These are phyloP conservation scores for Rubia yunnanensis DNA, from an alignment of 257 asterid species.

Conservation along the genomic window DNA sequence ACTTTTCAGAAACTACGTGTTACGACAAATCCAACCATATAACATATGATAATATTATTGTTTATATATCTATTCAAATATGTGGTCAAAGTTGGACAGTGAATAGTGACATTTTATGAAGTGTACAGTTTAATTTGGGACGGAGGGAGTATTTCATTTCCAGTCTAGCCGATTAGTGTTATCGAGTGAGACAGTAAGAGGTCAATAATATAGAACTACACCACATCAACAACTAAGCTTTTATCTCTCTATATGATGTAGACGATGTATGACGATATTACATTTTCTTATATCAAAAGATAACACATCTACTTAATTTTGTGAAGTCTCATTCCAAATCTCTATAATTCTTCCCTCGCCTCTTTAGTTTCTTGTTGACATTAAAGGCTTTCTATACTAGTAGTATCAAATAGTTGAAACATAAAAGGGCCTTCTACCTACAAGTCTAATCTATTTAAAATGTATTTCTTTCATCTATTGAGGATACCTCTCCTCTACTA, in stretches of 20 bases:
- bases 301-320: no score
- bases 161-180: slow-evolving; percentile 10
- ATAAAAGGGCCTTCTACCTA: background rate
- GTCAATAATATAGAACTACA: slow-evolving; percentile 17
- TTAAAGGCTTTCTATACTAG: background rate
- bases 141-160: no score
- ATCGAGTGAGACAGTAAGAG: slow-evolving; percentile 14
- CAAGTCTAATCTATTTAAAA: background rate
- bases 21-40: no score
- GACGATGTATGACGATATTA: background rate
- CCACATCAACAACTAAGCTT: background rate
- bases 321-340: no score
- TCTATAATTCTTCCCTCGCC: no score
- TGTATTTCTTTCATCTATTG: background rate
- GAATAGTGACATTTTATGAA: no score
- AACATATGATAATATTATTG: no score
- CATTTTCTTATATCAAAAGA: background rate
- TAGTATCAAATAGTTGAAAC: background rate
- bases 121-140: no score
- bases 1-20: no score
- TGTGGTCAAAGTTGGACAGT: no score
- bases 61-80: no score
- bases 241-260: background rate
- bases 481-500: background rate
- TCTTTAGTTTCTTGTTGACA: background rate